Evolutionary conservation across 495 filamentous ascomycete species (phyloP), one percentile per base, ranked within the genome.

Genomic region (Podospora conica): DNA sequence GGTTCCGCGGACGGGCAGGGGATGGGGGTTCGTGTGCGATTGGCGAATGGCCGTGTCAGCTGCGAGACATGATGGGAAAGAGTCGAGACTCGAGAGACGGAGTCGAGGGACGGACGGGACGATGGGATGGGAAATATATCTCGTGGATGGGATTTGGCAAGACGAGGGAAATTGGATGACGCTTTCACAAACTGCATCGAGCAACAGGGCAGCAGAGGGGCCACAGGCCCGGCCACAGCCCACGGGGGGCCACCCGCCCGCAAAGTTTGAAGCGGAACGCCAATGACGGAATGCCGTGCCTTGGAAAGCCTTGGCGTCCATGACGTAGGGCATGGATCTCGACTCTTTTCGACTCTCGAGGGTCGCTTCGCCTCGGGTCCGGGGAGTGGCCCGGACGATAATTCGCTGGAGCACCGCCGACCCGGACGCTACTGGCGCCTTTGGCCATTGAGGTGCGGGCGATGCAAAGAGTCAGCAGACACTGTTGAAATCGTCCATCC

Each of bases 131-230:
- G 25, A 58, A 48, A 53, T 15, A 48, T 48, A 48, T 48, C 40
- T n/a, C 29, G n/a, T 27, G 58, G 58, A 59, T 59, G 25, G 58
- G 58, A 59, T 61, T 61, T 53, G 40, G 29, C 40, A 18, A 61
- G 59, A 55, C 48, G 59, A 63, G 61, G 61, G 61, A 55, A 63
- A 63, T 63, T 53, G 53, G 25, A 53, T 33, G 31, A 31, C 59
- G 29, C 25, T 61, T 61, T 53, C 33, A 18, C 61, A 28, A 55
- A 27, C 53, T 23, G 60, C 61, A 63, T 63, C 48, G 61, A 55
- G 18, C 40, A 48, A 3, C 40, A n/a, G 40, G 29, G 58, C 24
- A 29, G 25, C 48, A 15, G 59, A 27, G 9, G 28, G 58, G 58
- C 25, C 58, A 29, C 20, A 18, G n/a, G 20, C 15, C 27, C 27